A percentile compares a stretch with the other conserved stretches of the same genome.
Evolutionary conservation across 2,329 filamentous ascomycete genomes (phyloP).

Genomic region (Fusarium aywerte): DNA sequence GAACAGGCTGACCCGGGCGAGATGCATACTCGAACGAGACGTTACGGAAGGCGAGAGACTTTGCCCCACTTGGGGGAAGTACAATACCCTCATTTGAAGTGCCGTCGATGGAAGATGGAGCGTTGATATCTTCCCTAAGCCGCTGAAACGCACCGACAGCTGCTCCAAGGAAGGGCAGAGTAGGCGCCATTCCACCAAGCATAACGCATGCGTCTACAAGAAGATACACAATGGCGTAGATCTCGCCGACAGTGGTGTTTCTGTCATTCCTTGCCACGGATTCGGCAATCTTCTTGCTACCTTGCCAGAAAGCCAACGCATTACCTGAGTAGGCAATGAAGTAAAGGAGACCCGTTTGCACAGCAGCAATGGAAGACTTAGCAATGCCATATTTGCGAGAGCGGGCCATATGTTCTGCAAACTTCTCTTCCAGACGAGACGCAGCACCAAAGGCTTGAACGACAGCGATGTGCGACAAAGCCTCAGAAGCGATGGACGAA

Average conservation of each 20-base stretch:
- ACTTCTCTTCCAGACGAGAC: conserved; percentile 56
- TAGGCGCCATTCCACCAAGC: conserved; percentile 69
- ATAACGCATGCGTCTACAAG: conserved; percentile 72
- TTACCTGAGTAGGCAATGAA: conserved; percentile 75
- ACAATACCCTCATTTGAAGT: conserved; percentile 51
- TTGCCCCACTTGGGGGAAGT: conserved; percentile 56
- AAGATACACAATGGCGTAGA: conserved; percentile 62
- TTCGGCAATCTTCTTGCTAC: conserved; percentile 62
- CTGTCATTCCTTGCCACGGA: conserved; percentile 49
- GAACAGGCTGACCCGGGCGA: conserved; percentile 54
- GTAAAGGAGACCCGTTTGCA: conserved; percentile 70
- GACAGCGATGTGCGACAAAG: conserved; percentile 67
- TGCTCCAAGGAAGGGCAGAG: conserved; percentile 68
- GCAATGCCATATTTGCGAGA: conserved; percentile 64
- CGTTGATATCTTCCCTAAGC: conserved; percentile 66
- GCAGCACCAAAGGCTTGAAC: conserved; percentile 72
- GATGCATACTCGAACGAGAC: conserved; percentile 59
- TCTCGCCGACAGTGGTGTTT: conserved; percentile 55
- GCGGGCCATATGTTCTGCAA: conserved; percentile 54
- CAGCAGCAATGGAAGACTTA: conserved; percentile 65
- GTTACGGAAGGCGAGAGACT: conserved; percentile 49
- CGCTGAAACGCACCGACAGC: conserved; percentile 68
- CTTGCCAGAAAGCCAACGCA: conserved; percentile 74
- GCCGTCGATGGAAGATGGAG: conserved; percentile 58
- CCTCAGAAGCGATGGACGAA: conserved; percentile 69